A percentile compares a stretch with the other conserved stretches of the same genome.
These are phyloP conservation scores for Pythium dissimile DNA, from an alignment of 352 stramenopile species.

Conservation along the genomic window DNA sequence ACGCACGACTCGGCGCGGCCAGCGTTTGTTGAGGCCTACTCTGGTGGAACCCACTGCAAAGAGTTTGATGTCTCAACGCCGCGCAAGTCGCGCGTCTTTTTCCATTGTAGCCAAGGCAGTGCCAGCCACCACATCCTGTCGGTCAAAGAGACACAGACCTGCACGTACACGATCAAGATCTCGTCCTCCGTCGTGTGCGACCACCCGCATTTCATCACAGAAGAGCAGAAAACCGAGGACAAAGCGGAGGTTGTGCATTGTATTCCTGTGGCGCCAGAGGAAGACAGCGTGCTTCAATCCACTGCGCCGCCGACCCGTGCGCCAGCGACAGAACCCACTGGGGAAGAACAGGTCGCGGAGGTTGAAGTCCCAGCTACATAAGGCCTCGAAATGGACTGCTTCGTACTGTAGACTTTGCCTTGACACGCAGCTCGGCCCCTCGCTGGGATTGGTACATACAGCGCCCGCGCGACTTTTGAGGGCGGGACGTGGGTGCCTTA, in stretches of 20 bases:
- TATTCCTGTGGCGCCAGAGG: slow-evolving; percentile 35
- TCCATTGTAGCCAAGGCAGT: slow-evolving; percentile 71
- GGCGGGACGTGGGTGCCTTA: background rate
- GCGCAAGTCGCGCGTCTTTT: slow-evolving; percentile 65
- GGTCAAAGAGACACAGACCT: slow-evolving; percentile 84
- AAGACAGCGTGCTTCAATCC: no score
- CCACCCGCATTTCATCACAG: slow-evolving; percentile 78
- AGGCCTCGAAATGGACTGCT: background rate
- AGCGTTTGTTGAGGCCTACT: slow-evolving; percentile 70
- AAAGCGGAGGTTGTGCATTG: slow-evolving; percentile 67
- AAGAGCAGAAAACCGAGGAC: slow-evolving; percentile 53
- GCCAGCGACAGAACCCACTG: background rate
- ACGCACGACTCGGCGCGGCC: slow-evolving; percentile 69
- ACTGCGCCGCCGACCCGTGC: background rate
- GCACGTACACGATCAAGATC: slow-evolving; percentile 77
- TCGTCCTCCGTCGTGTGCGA: slow-evolving; percentile 69
- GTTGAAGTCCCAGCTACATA: slow-evolving; percentile 13
- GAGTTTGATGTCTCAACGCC: slow-evolving; percentile 57
- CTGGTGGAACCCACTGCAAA: slow-evolving; percentile 66
- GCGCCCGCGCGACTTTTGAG: background rate
- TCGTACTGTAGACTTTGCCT: background rate
- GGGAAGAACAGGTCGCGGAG: background rate
- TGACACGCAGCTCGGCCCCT: background rate
- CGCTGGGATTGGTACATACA: background rate
- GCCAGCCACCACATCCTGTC: slow-evolving; percentile 66